Conservation (phyloP, 108 stramenopile genomes). For the Skeletonema costatum region DNA sequence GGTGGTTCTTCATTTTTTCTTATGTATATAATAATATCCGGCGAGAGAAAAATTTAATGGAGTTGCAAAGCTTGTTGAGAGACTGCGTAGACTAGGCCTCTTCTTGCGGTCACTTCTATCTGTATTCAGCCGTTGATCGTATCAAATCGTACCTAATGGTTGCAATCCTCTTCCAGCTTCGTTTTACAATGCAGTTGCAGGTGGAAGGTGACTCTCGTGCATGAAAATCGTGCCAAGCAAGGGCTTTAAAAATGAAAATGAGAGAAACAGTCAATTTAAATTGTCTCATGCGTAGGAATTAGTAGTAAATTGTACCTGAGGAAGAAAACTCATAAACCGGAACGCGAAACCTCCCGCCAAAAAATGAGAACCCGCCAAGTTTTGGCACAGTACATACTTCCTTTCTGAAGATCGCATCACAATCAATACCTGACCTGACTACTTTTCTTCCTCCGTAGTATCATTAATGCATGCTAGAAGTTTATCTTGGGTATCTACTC, state of each 20-base stretch:
- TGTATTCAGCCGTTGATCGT: background rate
- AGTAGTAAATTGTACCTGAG: background rate
- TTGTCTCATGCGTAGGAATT: background rate
- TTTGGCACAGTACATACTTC: too few relatives aligned
- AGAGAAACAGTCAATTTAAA: background rate
- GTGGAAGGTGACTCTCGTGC: background rate
- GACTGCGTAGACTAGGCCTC: background rate
- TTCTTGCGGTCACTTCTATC: background rate
- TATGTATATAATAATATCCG: background rate
- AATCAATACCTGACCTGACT: too few relatives aligned
- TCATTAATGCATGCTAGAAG: too few relatives aligned
- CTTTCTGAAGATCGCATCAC: too few relatives aligned
- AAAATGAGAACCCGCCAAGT: background rate
- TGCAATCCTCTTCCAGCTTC: too few relatives aligned
- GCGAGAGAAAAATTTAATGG: background rate
- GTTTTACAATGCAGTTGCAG: too few relatives aligned
- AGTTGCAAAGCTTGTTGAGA: background rate
- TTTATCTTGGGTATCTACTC: too few relatives aligned
- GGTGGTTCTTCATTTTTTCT: background rate
- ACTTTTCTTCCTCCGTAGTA: too few relatives aligned
- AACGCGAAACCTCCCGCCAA: too few relatives aligned
- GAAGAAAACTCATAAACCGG: too few relatives aligned
- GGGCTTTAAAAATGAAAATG: background rate
- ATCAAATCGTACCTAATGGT: background rate
- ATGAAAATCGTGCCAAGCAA: background rate